Percentiles rank a stretch among this genome's conserved stretches.
Evolutionary conservation across 306 rosid species (phyloP).

Genomic region (Malus sylvestris): DNA sequence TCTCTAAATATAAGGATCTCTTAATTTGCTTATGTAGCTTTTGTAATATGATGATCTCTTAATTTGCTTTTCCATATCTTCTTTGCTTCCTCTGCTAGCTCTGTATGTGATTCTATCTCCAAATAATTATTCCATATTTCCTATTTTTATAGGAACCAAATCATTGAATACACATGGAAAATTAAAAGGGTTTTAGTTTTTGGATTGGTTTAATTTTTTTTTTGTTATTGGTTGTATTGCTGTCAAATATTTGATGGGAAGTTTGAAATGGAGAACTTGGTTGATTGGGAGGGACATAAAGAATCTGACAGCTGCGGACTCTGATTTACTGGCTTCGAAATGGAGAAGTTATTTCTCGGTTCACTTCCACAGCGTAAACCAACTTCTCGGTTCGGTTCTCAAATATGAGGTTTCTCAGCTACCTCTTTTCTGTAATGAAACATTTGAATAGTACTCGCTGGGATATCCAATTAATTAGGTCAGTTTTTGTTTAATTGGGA

Average conservation of each 20-base stretch:
- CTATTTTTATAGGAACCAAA: conserved; percentile 6
- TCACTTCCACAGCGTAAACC: too few relatives aligned
- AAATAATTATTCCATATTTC: not conserved
- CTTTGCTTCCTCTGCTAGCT: not conserved
- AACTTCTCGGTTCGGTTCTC: too few relatives aligned
- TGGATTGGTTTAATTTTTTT: conserved; percentile 31
- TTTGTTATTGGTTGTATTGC: not conserved
- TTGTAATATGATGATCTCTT: too few relatives aligned
- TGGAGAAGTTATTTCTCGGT: too few relatives aligned
- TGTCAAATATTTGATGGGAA: conserved; percentile 26
- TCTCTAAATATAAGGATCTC: too few relatives aligned
- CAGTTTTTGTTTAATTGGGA: too few relatives aligned
- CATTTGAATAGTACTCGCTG: too few relatives aligned
- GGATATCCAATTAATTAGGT: too few relatives aligned
- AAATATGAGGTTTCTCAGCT: too few relatives aligned
- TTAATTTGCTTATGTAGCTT: too few relatives aligned
- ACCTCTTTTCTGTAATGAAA: too few relatives aligned
- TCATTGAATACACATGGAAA: conserved; percentile 18
- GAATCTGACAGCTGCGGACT: conserved; percentile 60
- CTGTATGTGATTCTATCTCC: not conserved
- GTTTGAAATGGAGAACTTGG: conserved; percentile 25
- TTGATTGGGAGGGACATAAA: conserved; percentile 31
- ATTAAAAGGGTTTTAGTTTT: not conserved
- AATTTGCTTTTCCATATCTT: not conserved
- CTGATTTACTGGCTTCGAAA: conserved; percentile 55